A percentile compares a stretch with the other conserved stretches of the same genome.
phyloP scores from a whole-genome alignment of 495 filamentous ascomycete genomes.

The Aspergillus asperescens region DNA sequence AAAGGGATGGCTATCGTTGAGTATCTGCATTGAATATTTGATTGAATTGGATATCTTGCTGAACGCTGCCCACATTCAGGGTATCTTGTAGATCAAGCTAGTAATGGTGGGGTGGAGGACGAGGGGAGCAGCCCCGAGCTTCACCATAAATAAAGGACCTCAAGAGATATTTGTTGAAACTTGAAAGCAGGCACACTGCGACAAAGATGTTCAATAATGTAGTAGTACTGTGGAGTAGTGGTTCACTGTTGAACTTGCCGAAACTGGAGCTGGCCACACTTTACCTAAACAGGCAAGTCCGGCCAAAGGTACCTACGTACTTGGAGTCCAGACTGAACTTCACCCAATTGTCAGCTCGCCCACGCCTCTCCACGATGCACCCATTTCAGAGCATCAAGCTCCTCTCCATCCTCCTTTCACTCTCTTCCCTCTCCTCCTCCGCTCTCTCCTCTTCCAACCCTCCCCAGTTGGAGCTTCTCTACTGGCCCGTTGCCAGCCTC shows the following conservation, averaged over 20 bases:
- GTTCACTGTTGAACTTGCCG: no score
- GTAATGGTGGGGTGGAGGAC: slow-evolving; percentile 1
- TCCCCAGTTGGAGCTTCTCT: slow-evolving; percentile 32
- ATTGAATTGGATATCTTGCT: no score
- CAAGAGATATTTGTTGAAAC: no score
- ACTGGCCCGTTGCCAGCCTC: slow-evolving; percentile 35
- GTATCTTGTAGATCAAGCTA: slow-evolving; percentile 7
- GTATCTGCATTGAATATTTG: no score
- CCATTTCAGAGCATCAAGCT: slow-evolving; percentile 12
- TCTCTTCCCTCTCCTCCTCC: slow-evolving; percentile 17
- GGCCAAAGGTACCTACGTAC: background rate
- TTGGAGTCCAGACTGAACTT: background rate
- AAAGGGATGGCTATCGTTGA: no score
- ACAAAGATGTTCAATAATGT: no score
- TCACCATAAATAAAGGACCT: no score
- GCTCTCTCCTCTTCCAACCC: slow-evolving; percentile 16
- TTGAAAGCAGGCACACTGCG: no score
- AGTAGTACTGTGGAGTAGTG: no score
- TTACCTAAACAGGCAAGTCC: background rate
- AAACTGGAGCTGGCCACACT: background rate
- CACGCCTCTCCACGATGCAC: slow-evolving; percentile 24
- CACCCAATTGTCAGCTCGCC: background rate
- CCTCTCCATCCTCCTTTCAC: slow-evolving; percentile 13
- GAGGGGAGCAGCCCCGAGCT: background rate
- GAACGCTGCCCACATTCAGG: no score